Evolutionary conservation across 257 asterid genomes (phyloP), one percentile per base, ranked within the genome.

Genomic region (Nicotiana tabacum): DNA sequence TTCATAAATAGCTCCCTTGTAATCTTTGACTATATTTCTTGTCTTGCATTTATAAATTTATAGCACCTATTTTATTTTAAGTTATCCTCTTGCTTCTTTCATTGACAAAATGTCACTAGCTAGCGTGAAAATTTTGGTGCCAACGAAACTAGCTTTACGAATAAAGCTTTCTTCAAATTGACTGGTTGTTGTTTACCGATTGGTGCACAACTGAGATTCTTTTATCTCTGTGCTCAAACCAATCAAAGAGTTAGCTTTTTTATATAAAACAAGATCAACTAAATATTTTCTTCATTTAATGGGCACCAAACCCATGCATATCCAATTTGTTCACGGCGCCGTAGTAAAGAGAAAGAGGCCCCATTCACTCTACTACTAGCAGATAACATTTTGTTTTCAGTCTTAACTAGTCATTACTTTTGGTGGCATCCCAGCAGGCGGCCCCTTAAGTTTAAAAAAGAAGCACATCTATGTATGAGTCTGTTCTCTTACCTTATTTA

Each of bases 241-340:
- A 17, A 18, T 17, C 62, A 17, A 57, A 5, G 9, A 18, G 27
- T 57, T 18, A 57, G 2, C 51, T 43, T 7, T 39, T 39, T 29
- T 2, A 32, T 32, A 57, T 57, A 17, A 57, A 57, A 57, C 5
- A 57, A 51, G 24, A 57, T 57, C 21, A 57, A 43, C 46, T 18
- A 29, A n/a, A 15, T 21, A 74, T 7, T 56, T 32, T 35, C n/a
- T 18, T 30, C 60, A 60, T n/a, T 30, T 64, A 32, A 64, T 11
- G 33, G 35, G 18, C 53, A 27, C 15, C 16, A 6, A 24, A n/a
- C 58, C 4, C 2, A 2, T 62, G 7, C 24, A 17, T n/a, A 30
- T 9, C 9, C 85, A 83, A 77, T n/a, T 66, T 56, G 79, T 11
- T 66, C 69, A 66, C 69, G 83, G 82, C 67, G 85, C 80, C 62